Base-by-base conservation (phyloP, 768 basidiomycete species). In the Pluteus cervinus region DNA sequence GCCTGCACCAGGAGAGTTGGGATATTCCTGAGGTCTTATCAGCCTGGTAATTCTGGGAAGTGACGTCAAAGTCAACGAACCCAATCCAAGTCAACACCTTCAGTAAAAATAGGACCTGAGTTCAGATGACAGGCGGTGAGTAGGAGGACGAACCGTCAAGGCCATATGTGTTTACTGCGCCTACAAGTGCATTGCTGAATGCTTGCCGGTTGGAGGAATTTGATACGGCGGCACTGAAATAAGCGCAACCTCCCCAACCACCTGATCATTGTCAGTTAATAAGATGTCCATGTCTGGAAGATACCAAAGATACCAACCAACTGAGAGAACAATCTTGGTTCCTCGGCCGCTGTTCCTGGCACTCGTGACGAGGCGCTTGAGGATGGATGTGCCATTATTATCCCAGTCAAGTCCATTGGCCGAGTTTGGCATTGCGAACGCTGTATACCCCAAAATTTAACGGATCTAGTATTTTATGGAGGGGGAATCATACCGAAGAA, bases 171-270 rank as follows among this genome's bases (percentile, higher is more conserved):
- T 70, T 70, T 41, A 86, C 76, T 6, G 78, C 68, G 31, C 52
- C 60, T 21, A 68, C 58, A 45, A 83, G 71, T 7, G 79, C 71
- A 26, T 63, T 61, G 28, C 71, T 70, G 46, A 88, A 81, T 3
- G 65, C 75, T 23, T 62, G 53, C n/a, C 81, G 65, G 47, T 72
- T 73, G 2, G 55, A 48, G 1, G 68, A 54, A 18, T 60, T 67
- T n/a, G 71, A 66, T 37, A 72, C 66, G 2, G 79, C 71, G 39
- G 75, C 63, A 24, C 79, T 83, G 55, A 78, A 88, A 54, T 70
- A 81, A 29, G 65, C 54, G 43, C 71, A 69, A 29, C 83, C 85
- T n/a, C 72, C 75, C 86, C 84, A 86, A 2, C 84, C 84, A 48
- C 74, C 72, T 72, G 62, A 60, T 16, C 48, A 11, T 21, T 14